Base-by-base conservation (phyloP, 306 rosid genomes). In the Luffa acutangula region DNA sequence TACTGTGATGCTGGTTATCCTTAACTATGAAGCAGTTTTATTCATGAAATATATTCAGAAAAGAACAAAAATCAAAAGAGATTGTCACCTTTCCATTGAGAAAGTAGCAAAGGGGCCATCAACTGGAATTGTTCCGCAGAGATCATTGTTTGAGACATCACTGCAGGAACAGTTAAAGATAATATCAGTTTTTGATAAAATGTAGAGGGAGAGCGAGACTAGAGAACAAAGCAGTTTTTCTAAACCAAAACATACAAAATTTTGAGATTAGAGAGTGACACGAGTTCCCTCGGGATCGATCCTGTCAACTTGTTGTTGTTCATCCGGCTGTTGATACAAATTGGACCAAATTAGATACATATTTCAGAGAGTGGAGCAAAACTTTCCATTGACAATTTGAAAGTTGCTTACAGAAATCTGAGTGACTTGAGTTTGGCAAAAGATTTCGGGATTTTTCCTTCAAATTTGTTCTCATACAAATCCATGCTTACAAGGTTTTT, bases 51-150 rank as follows among this genome's bases (percentile, higher is more conserved):
- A 0, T 21, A 57, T 34, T 42, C 15, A 49, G 52, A 18, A 39
- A 58, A 80, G 31, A 79, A 58, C 42, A 46, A 31, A 48, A 78
- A 53, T 64, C 43, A 57, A 21, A 69, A 15, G 78, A 69, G 43
- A 33, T 18, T 36, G 65, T 69, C 85, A 90, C 99, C 99, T 90
- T 86, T 88, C 90, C 85, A 86, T 77, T 39, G 97, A 87, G 81
- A 96, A 93, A 79, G 94, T 84, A n/a, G 90, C 74, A 34, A 93
- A 96, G 67, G 96, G 96, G 13, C 99, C 99, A 83, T 96, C 94
- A 42, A 91, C 90, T 13, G 99, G 99, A 79, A 93, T 87, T 78
- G 97, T 96, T 85, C 99, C 99, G 37, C 99, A 96, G 18, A 96
- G 93, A 62, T 88, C 85, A 78, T 96, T 96, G 79, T 86, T 93